These are phyloP conservation scores for Gastrolobium villosum DNA, from an alignment of 306 rosid species.

Conservation along the genomic window DNA sequence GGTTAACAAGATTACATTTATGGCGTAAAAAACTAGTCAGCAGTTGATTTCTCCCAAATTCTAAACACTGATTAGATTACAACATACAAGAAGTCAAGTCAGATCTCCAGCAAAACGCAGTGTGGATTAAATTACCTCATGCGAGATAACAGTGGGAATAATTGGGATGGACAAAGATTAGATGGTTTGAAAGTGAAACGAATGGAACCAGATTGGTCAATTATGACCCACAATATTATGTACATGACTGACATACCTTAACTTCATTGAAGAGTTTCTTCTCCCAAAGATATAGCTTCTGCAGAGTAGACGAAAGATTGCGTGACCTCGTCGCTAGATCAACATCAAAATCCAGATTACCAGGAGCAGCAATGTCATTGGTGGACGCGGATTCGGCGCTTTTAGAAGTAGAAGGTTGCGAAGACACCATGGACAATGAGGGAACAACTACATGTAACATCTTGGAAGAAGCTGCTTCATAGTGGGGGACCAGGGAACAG, in stretches of 20 bases:
- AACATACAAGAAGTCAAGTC: slow-evolving; percentile 5
- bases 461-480: slow-evolving; percentile 75
- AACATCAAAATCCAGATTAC: slow-evolving; percentile 57
- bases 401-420: slow-evolving; percentile 78
- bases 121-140: slow-evolving; percentile 3
- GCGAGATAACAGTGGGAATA: neutral
- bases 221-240: neutral
- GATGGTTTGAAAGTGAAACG: slow-evolving; percentile 8
- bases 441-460: slow-evolving; percentile 74
- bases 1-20: slow-evolving; percentile 30
- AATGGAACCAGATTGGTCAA: neutral
- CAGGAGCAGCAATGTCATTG: slow-evolving; percentile 46
- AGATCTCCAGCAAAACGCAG: slow-evolving; percentile 6
- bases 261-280: slow-evolving; percentile 94
- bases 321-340: slow-evolving; percentile 63
- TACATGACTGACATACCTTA: slow-evolving; percentile 63
- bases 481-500: slow-evolving; percentile 29
- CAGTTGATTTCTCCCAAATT: neutral
- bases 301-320: slow-evolving; percentile 86
- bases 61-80: neutral
- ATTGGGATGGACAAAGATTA: neutral
- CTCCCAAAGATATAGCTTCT: slow-evolving; percentile 93
- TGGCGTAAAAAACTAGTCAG: neutral
- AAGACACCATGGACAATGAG: slow-evolving; percentile 63
- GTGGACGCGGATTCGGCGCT: slow-evolving; percentile 61